phyloP scores from a whole-genome alignment of 208 protist genomes.

The Trypanosoma vivax region DNA sequence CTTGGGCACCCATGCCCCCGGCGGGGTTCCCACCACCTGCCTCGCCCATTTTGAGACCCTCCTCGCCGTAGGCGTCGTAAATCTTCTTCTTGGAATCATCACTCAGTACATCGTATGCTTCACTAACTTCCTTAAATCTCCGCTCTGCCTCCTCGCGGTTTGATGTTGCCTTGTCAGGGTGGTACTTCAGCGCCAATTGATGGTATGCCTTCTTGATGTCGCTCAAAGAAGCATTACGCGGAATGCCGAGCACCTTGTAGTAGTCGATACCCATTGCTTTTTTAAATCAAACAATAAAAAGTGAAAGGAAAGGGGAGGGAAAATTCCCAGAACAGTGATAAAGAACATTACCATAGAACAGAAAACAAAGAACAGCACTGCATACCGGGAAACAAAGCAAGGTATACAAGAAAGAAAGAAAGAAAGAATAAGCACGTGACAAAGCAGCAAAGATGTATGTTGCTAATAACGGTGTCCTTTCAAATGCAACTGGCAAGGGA shows the following conservation, averaged over 20 bases:
- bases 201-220: conserved; percentile 89
- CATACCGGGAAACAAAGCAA: conserved; percentile 7
- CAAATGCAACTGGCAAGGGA: too few species aligned
- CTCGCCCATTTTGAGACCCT: conserved; percentile 39
- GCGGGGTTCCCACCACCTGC: conserved; percentile 29
- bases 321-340: conserved; percentile 12
- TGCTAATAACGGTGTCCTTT: background rate
- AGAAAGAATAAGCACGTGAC: too few species aligned
- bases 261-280: conserved; percentile 34
- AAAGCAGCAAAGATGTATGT: too few species aligned
- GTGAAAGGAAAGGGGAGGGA: background rate
- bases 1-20: conserved; percentile 4
- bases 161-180: conserved; percentile 79
- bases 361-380: conserved; percentile 16
- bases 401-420: too few species aligned
- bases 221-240: conserved; percentile 31
- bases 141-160: conserved; percentile 46
- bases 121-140: conserved; percentile 70
- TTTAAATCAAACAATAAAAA: conserved; percentile 7
- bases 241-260: conserved; percentile 71
- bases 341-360: background rate
- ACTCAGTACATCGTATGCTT: conserved; percentile 92
- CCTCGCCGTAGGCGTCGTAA: conserved; percentile 92
- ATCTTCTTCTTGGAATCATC: conserved; percentile 86
- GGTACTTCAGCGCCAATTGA: conserved; percentile 85